phyloP scores from a whole-genome alignment of 208 protist genomes.

The Leishmania tarentolae region DNA sequence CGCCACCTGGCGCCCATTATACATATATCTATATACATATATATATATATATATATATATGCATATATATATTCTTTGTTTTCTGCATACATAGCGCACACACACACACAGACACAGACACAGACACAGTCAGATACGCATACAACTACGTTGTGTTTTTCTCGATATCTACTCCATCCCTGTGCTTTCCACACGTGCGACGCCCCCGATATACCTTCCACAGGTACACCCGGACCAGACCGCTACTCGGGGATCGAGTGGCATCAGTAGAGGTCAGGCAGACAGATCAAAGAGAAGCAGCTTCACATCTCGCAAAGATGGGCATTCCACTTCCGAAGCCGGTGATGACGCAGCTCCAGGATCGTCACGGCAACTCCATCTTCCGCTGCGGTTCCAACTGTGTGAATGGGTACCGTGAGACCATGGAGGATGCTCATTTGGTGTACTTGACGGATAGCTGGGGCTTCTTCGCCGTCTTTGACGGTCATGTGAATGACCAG shows the following conservation, averaged over 20 bases:
- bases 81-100: slow-evolving; percentile 7
- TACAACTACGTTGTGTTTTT: not conserved
- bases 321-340: slow-evolving; percentile 90
- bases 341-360: slow-evolving; percentile 87
- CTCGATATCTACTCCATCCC: not conserved
- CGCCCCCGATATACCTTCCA: not conserved
- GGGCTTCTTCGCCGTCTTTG: slow-evolving; percentile 93
- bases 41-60: slow-evolving; percentile 4
- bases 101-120: slow-evolving; percentile 10
- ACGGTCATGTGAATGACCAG: slow-evolving; percentile 89
- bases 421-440: slow-evolving; percentile 91
- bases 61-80: not conserved
- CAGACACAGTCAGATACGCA: slow-evolving; percentile 1
- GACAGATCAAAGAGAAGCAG: not conserved
- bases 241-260: not conserved
- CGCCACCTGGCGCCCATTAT: no score
- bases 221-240: not conserved
- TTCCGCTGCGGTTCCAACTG: slow-evolving; percentile 90
- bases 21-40: slow-evolving; percentile 14
- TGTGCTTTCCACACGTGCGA: not conserved
- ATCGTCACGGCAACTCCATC: slow-evolving; percentile 86
- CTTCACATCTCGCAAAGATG: slow-evolving; percentile 48
- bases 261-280: slow-evolving; percentile 6
- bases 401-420: slow-evolving; percentile 92
- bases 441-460: slow-evolving; percentile 76